phyloP scores from a whole-genome alignment of 78 protist species.

The Isochrysis galbana region DNA sequence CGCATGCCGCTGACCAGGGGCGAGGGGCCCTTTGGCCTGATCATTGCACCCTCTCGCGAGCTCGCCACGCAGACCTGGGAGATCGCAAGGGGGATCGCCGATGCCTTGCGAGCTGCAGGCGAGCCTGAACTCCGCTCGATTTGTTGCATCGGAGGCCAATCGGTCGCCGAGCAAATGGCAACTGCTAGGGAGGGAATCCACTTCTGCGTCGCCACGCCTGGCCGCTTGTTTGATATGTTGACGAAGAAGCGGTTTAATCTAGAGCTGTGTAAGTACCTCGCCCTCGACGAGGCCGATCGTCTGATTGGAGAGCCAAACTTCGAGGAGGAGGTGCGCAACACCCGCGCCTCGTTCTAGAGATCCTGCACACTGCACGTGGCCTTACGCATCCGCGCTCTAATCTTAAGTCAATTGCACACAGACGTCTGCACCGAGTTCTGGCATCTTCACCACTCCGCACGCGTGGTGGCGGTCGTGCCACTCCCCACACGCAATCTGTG shows the following conservation, averaged over 20 bases:
- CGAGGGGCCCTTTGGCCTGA: constrained; percentile 90
- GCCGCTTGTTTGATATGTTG: constrained; percentile 88
- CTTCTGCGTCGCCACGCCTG: constrained; percentile 91
- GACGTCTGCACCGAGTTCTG: too few species aligned
- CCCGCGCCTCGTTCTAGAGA: constrained; percentile 79
- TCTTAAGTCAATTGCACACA: too few species aligned
- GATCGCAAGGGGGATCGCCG: neutral
- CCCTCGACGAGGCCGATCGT: constrained; percentile 96
- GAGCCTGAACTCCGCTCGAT: constrained; percentile 29
- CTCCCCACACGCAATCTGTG: too few species aligned
- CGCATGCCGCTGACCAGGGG: constrained; percentile 61
- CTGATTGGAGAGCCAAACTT: constrained; percentile 86
- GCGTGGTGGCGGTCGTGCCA: too few species aligned
- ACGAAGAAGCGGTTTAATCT: constrained; percentile 65
- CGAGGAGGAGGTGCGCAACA: constrained; percentile 86
- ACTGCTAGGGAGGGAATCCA: constrained; percentile 67
- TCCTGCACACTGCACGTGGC: too few species aligned
- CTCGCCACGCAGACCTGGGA: constrained; percentile 93
- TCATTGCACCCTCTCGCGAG: constrained; percentile 92
- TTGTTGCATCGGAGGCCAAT: constrained; percentile 63
- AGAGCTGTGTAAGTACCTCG: constrained; percentile 65
- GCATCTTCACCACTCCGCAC: too few species aligned
- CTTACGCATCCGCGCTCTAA: too few species aligned
- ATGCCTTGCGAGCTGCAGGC: neutral
- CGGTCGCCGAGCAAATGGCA: constrained; percentile 38